Evolutionary conservation across 129 eudicot genomes (phyloP), one percentile per base, ranked within the genome.

Genomic region (Chrysanthemum lavandulifolium): DNA sequence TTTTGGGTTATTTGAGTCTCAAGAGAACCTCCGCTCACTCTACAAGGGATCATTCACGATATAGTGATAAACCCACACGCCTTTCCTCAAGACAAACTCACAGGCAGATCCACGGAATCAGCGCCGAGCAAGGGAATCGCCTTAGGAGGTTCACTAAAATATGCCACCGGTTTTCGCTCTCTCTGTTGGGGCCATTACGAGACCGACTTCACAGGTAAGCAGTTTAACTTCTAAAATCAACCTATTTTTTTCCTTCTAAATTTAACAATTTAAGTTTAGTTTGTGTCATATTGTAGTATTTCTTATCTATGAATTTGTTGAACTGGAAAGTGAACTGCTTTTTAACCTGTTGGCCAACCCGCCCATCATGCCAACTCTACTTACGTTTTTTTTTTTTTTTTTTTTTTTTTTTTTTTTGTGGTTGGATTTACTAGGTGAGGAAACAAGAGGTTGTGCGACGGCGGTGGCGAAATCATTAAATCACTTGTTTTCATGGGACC

Each of bases 101-200:
- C 3, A 95, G 95, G 57, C 96, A 93, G 79, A 86, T 93, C 62
- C 81, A n/a, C 87, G 57, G 96, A 89, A 75, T 92, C 92, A 72
- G 95, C 96, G 14, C 48, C 89, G 76, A 90, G 87, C 4, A 89
- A 93, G 76, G 96, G 98, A 51, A 89, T 93, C 29, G 92, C 98
- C 10, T 85, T 88, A 54, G 97, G 97, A 1, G 95, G 95, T 61
- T 81, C 79, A 18, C 83, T 79, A 57, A 82, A 80, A 81, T 87
- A 89, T 43, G 96, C 98, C 60, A 92, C 96, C 98, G 96, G 1
- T 89, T 89, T 78, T 87, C 98, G 74, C 96, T 71, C 82, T 83
- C 2, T 82, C 95, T 6, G 82, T 89, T 68, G 96, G 89, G 13
- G 90, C 84, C 75, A 84, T 92, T 64, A 83, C 88, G n/a, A 3